A percentile compares a stretch with the other conserved stretches of the same genome.
Evolutionary conservation across 208 protist species (phyloP).

Genomic region (Crithidia sp.): DNA sequence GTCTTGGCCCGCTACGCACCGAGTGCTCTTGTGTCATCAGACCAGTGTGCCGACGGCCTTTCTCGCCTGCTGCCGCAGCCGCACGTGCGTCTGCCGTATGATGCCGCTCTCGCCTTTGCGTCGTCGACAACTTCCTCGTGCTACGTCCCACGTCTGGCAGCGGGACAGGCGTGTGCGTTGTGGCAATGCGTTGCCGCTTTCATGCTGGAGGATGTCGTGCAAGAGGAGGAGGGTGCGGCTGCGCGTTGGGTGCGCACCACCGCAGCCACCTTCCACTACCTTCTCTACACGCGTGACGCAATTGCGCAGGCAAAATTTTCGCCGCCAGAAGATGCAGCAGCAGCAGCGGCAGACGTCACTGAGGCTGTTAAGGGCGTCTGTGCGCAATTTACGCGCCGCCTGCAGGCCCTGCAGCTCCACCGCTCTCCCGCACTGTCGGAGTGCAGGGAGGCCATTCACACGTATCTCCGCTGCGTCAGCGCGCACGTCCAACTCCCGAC

Average conservation of each 20-base stretch:
- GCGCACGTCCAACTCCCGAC: not conserved
- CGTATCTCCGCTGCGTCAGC: slow-evolving; percentile 20
- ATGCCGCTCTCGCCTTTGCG: not conserved
- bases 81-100: not conserved
- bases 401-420: not conserved
- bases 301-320: not conserved
- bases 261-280: slow-evolving; percentile 11
- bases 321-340: not conserved
- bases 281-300: not conserved
- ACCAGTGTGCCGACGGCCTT: slow-evolving; percentile 20
- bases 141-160: not conserved
- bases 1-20: slow-evolving; percentile 14
- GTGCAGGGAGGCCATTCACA: slow-evolving; percentile 5
- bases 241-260: not conserved
- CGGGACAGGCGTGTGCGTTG: not conserved
- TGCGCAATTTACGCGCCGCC: not conserved
- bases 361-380: not conserved
- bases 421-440: not conserved
- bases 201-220: not conserved
- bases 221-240: not conserved
- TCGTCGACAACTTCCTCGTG: not conserved
- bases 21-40: slow-evolving; percentile 17
- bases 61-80: slow-evolving; percentile 19
- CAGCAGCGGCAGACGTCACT: not conserved
- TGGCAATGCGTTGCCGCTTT: slow-evolving; percentile 13